Conservation (phyloP, 495 filamentous ascomycete species). For the Xylaria intraflava region DNA sequence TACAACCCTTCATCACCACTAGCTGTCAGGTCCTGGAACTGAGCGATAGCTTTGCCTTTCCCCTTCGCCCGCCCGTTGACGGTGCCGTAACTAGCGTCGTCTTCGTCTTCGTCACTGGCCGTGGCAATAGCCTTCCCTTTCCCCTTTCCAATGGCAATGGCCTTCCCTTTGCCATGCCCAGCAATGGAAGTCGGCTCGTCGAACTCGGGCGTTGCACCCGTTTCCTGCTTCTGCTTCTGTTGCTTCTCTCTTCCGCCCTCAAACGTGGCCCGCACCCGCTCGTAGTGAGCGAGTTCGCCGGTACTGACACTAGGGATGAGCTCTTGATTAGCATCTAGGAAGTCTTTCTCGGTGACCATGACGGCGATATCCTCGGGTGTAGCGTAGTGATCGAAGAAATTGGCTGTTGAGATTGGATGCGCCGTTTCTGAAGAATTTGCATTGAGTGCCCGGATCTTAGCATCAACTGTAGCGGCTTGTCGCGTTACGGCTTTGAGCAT, state of each 20-base stretch:
- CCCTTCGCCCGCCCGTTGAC: conserved; percentile 31
- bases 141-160: conserved; percentile 39
- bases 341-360: conserved; percentile 82
- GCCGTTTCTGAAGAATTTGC: conserved; percentile 30
- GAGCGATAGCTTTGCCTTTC: conserved; percentile 45
- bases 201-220: conserved; percentile 9
- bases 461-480: conserved; percentile 75
- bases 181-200: conserved; percentile 1
- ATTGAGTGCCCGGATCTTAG: conserved; percentile 66
- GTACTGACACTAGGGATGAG: conserved; percentile 89
- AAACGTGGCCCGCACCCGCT: conserved; percentile 73
- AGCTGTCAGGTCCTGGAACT: conserved; percentile 29
- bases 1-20: conserved; percentile 30
- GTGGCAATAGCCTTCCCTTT: conserved; percentile 40
- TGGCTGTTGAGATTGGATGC: conserved; percentile 64
- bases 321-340: conserved; percentile 69
- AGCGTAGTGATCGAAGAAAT: conserved; percentile 91
- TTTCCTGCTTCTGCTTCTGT: conserved; percentile 24
- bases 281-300: conserved; percentile 88
- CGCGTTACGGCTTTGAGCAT: conserved; percentile 98
- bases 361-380: conserved; percentile 75
- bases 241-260: conserved; percentile 46
- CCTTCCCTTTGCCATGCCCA: conserved; percentile 27
- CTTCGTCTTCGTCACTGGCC: conserved; percentile 34
- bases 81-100: conserved; percentile 14